These are phyloP conservation scores for Sporothrix pallida DNA, from an alignment of 2,329 filamentous ascomycete species.

Conservation along the genomic window DNA sequence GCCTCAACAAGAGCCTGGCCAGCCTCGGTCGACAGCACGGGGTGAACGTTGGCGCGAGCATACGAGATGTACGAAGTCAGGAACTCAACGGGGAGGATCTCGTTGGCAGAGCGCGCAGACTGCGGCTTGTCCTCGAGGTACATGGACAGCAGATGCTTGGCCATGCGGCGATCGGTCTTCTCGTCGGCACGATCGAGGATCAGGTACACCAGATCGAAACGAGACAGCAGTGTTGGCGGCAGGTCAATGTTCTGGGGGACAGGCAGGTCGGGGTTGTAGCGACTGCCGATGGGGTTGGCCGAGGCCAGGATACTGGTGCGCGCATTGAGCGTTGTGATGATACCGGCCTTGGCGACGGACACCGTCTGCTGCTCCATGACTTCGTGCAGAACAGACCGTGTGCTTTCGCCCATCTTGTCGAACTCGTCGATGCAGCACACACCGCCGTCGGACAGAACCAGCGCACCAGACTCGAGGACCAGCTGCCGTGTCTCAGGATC, in stretches of 20 bases:
- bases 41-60: conserved; percentile 84
- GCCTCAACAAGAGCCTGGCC: conserved; percentile 82
- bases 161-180: conserved; percentile 82
- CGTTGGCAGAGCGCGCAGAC: conserved; percentile 73
- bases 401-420: conserved; percentile 82
- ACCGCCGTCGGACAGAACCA: conserved; percentile 80
- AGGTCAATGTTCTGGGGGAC: conserved; percentile 98
- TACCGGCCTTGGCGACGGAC: conserved; percentile 86
- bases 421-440: conserved; percentile 87
- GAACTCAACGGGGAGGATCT: conserved; percentile 92
- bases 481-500: conserved; percentile 81
- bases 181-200: conserved; percentile 95
- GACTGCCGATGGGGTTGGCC: conserved; percentile 96
- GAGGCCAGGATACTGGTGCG: conserved; percentile 95
- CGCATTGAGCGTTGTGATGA: conserved; percentile 95
- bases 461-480: conserved; percentile 78
- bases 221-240: conserved; percentile 89
- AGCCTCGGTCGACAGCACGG: conserved; percentile 77
- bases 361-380: conserved; percentile 90
- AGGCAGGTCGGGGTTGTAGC: conserved; percentile 94
- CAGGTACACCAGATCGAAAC: conserved; percentile 96
- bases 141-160: conserved; percentile 92
- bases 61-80: conserved; percentile 97
- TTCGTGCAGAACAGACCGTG: conserved; percentile 82
- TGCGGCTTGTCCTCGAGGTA: conserved; percentile 95